Conservation (phyloP, 2,329 filamentous ascomycete species). For the Colletotrichum sansevieriae region DNA sequence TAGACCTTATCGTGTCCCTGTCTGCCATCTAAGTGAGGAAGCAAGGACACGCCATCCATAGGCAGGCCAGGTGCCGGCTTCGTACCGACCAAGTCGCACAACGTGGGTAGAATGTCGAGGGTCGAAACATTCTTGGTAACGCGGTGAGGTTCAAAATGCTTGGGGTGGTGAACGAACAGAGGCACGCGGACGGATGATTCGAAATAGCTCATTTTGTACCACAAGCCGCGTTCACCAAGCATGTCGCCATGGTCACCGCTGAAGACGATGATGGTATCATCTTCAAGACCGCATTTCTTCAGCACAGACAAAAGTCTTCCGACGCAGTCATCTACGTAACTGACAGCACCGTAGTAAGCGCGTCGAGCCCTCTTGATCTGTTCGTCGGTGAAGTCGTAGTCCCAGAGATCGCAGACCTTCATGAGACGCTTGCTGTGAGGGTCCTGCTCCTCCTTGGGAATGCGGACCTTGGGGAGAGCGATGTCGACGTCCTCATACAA, state of each 20-base stretch:
- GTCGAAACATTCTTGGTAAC: slow-evolving; percentile 90
- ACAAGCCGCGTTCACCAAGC: slow-evolving; percentile 91
- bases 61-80: slow-evolving; percentile 79
- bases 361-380: slow-evolving; percentile 87
- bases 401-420: slow-evolving; percentile 88
- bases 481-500: slow-evolving; percentile 91
- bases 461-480: slow-evolving; percentile 80
- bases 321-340: slow-evolving; percentile 93
- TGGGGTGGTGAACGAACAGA: slow-evolving; percentile 85
- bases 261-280: slow-evolving; percentile 93
- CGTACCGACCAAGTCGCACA: slow-evolving; percentile 84
- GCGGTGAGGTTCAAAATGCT: slow-evolving; percentile 79
- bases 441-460: slow-evolving; percentile 86
- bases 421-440: slow-evolving; percentile 88
- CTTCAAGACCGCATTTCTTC: slow-evolving; percentile 81
- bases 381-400: slow-evolving; percentile 84
- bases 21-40: slow-evolving; percentile 79
- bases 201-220: slow-evolving; percentile 99
- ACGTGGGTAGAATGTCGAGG: slow-evolving; percentile 88
- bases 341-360: slow-evolving; percentile 93
- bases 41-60: slow-evolving; percentile 85
- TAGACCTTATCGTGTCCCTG: slow-evolving; percentile 88
- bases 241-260: slow-evolving; percentile 96
- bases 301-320: slow-evolving; percentile 84
- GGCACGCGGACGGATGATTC: slow-evolving; percentile 92